phyloP scores from a whole-genome alignment of 208 protist species.

The Lotmaria passim region DNA sequence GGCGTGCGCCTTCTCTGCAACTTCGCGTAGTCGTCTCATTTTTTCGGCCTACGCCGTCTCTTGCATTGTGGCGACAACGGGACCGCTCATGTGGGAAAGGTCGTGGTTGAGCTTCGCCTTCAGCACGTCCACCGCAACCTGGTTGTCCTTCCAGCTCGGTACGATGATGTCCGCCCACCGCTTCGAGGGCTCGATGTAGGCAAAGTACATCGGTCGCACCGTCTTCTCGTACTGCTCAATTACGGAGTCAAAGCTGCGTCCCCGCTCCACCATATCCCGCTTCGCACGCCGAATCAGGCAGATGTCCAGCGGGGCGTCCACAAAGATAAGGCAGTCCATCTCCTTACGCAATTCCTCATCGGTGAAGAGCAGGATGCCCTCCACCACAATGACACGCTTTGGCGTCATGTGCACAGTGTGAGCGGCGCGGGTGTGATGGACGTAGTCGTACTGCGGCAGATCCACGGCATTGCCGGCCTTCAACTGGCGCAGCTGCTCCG shows the following conservation, averaged over 20 bases:
- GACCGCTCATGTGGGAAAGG: constrained; percentile 3
- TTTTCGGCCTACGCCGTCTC: neutral
- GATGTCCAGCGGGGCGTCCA: constrained; percentile 90
- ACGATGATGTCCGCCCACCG: constrained; percentile 89
- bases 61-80: constrained; percentile 1
- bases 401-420: constrained; percentile 52
- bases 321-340: constrained; percentile 91
- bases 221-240: constrained; percentile 88
- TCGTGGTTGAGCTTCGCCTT: constrained; percentile 33
- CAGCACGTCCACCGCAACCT: constrained; percentile 79
- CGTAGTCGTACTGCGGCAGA: constrained; percentile 93
- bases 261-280: constrained; percentile 87
- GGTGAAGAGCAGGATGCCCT: constrained; percentile 91
- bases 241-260: constrained; percentile 74
- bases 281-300: constrained; percentile 75
- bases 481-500: constrained; percentile 58
- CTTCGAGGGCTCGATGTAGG: constrained; percentile 78
- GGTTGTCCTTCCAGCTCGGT: constrained; percentile 85
- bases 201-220: constrained; percentile 88
- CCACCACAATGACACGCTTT: constrained; percentile 88
- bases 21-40: too few relatives aligned
- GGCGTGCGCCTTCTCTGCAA: too few relatives aligned
- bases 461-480: constrained; percentile 62
- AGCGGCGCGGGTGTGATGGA: constrained; percentile 61
- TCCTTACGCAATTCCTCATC: constrained; percentile 52